A percentile compares a stretch with the other conserved stretches of the same genome.
phyloP scores from a whole-genome alignment of 2,329 filamentous ascomycete species.

The Exophiala sideris region DNA sequence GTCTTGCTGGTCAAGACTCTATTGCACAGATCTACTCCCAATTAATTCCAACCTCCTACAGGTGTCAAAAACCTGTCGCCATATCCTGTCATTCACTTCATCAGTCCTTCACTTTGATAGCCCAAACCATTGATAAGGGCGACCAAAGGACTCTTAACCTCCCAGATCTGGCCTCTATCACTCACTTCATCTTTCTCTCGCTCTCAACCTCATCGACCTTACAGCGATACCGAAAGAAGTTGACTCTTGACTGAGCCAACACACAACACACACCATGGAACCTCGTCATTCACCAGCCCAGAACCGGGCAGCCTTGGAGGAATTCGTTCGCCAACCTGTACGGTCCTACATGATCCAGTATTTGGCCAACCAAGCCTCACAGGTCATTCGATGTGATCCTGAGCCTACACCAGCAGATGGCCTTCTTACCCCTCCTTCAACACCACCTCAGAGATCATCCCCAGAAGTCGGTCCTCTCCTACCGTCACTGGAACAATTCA shows the following conservation, averaged over 20 bases:
- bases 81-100: constrained; percentile 21
- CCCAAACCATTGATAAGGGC: constrained; percentile 2
- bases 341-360: constrained; percentile 48
- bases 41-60: constrained; percentile 19
- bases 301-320: constrained; percentile 45
- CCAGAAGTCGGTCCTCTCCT: constrained; percentile 45
- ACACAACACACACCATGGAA: constrained; percentile 20
- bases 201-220: background rate
- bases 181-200: constrained; percentile 6
- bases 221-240: background rate
- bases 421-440: constrained; percentile 58
- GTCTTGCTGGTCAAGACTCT: constrained; percentile 23
- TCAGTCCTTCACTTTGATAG: constrained; percentile 8
- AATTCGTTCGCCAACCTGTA: constrained; percentile 48
- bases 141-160: constrained; percentile 14
- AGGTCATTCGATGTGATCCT: constrained; percentile 49
- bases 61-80: constrained; percentile 20
- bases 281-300: constrained; percentile 24
- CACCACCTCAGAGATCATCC: constrained; percentile 51
- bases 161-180: constrained; percentile 16
- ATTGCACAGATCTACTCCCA: constrained; percentile 7
- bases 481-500: constrained; percentile 85
- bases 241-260: background rate
- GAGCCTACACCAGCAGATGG: constrained; percentile 46
- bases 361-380: constrained; percentile 44